A percentile compares a stretch with the other conserved stretches of the same genome.
Evolutionary conservation across 2,329 filamentous ascomycete species (phyloP).

Genomic region (Parasarocladium wereldwijsianum): DNA sequence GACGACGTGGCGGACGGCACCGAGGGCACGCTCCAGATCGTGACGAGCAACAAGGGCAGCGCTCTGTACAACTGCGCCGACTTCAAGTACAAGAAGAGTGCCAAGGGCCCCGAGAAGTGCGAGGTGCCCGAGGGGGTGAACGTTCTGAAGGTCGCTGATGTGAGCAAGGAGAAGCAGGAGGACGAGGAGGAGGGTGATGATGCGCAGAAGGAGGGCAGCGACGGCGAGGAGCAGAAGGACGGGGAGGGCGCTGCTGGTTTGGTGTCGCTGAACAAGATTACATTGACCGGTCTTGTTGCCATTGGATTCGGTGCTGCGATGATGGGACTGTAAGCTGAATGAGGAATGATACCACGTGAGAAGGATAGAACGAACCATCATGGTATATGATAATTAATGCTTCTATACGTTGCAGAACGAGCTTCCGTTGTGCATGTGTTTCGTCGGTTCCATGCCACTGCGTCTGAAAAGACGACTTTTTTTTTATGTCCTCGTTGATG

Average conservation of each 20-base stretch:
- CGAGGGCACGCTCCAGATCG: constrained; percentile 53
- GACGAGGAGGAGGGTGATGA: constrained; percentile 4
- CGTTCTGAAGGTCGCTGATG: constrained; percentile 15
- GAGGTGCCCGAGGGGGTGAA: constrained; percentile 26
- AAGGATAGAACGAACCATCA: no score
- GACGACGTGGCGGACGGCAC: constrained; percentile 42
- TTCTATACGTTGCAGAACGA: no score
- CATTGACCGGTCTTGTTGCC: constrained; percentile 22
- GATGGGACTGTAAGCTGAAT: constrained; percentile 16
- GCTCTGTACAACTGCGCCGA: constrained; percentile 67
- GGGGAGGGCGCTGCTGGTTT: constrained; percentile 10
- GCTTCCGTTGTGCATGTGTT: no score
- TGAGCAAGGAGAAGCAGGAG: constrained; percentile 9
- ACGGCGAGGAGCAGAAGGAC: constrained; percentile 5
- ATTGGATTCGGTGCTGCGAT: constrained; percentile 22
- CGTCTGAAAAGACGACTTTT: no score
- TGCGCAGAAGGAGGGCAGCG: constrained; percentile 3
- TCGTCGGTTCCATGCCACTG: no score
- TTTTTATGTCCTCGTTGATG: no score
- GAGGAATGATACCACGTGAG: constrained; percentile 5
- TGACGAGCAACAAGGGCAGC: constrained; percentile 43
- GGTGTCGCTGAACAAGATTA: constrained; percentile 11
- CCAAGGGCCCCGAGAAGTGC: constrained; percentile 26
- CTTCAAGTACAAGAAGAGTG: constrained; percentile 45
- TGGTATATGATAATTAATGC: no score